phyloP scores from a whole-genome alignment of 805 yeast species.

The Candida yuanshanica region DNA sequence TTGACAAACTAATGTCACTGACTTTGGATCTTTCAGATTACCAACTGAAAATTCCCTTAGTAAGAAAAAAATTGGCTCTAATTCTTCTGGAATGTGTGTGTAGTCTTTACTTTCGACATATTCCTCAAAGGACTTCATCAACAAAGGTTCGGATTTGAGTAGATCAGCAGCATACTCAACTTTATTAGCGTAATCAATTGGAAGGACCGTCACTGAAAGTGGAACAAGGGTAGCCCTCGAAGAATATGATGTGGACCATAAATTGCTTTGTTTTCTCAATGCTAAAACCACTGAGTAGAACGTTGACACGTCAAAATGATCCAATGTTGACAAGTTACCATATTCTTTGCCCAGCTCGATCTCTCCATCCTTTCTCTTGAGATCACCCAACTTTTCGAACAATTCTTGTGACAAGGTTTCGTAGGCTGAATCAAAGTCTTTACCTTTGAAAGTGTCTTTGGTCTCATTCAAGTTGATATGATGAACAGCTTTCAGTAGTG shows the following conservation, averaged over 20 bases:
- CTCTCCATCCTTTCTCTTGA: slow-evolving; percentile 19
- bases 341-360: slow-evolving; percentile 15
- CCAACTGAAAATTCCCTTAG: slow-evolving; percentile 54
- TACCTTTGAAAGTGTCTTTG: slow-evolving; percentile 10
- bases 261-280: slow-evolving; percentile 41
- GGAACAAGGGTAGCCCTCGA: slow-evolving; percentile 33
- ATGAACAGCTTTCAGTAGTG: slow-evolving; percentile 31
- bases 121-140: slow-evolving; percentile 22
- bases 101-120: slow-evolving; percentile 13
- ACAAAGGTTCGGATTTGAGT: slow-evolving; percentile 22
- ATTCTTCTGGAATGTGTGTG: slow-evolving; percentile 7
- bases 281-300: slow-evolving; percentile 44
- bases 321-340: slow-evolving; percentile 3
- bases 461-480: slow-evolving; percentile 27
- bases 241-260: slow-evolving; percentile 36
- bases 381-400: slow-evolving; percentile 17
- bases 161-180: slow-evolving; percentile 27
- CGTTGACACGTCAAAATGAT: slow-evolving; percentile 21
- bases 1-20: slow-evolving; percentile 44
- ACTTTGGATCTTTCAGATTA: slow-evolving; percentile 39
- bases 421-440: slow-evolving; percentile 24
- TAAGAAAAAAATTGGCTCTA: slow-evolving; percentile 37
- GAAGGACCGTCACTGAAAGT: slow-evolving; percentile 38
- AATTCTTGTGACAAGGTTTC: slow-evolving; percentile 16
- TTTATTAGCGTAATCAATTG: slow-evolving; percentile 32